A percentile compares a stretch with the other conserved stretches of the same genome.
These are phyloP conservation scores for Tanozyma kutaoensis DNA, from an alignment of 805 yeast species.

Conservation along the genomic window DNA sequence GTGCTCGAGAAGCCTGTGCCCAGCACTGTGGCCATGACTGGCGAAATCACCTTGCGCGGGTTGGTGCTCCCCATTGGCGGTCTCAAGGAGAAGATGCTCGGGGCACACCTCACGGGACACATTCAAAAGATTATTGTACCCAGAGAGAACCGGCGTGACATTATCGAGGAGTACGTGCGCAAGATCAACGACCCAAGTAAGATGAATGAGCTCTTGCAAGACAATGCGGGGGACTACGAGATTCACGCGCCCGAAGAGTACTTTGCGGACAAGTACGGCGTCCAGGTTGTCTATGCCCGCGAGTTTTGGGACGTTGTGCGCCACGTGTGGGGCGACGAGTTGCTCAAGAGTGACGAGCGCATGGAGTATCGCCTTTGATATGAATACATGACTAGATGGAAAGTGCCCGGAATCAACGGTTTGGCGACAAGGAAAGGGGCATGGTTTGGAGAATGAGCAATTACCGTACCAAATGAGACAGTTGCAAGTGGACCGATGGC, in stretches of 20 bases:
- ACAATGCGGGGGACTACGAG: constrained; percentile 17
- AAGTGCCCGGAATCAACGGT: no score
- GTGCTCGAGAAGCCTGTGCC: constrained; percentile 31
- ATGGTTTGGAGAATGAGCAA: no score
- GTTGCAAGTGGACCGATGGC: no score
- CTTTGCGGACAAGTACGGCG: constrained; percentile 39
- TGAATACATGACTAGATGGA: no score
- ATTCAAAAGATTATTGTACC: constrained; percentile 54
- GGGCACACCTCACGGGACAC: constrained; percentile 61
- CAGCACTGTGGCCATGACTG: constrained; percentile 63
- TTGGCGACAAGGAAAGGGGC: no score
- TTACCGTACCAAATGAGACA: no score
- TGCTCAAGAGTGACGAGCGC: constrained; percentile 81
- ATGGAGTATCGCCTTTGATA: no score
- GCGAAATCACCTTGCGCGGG: constrained; percentile 73
- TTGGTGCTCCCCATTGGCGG: constrained; percentile 77
- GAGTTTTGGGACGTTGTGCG: constrained; percentile 69
- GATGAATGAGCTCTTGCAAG: constrained; percentile 22
- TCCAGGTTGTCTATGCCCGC: constrained; percentile 51
- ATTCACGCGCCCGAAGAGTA: constrained; percentile 36
- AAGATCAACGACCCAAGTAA: constrained; percentile 18
- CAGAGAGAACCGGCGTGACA: constrained; percentile 52
- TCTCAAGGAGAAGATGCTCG: constrained; percentile 59
- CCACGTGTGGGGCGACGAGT: constrained; percentile 52
- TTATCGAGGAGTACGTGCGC: constrained; percentile 41